A percentile compares a stretch with the other conserved stretches of the same genome.
phyloP scores from a whole-genome alignment of 176 grass and related monocot genomes.

The Cenchrus purpureus region DNA sequence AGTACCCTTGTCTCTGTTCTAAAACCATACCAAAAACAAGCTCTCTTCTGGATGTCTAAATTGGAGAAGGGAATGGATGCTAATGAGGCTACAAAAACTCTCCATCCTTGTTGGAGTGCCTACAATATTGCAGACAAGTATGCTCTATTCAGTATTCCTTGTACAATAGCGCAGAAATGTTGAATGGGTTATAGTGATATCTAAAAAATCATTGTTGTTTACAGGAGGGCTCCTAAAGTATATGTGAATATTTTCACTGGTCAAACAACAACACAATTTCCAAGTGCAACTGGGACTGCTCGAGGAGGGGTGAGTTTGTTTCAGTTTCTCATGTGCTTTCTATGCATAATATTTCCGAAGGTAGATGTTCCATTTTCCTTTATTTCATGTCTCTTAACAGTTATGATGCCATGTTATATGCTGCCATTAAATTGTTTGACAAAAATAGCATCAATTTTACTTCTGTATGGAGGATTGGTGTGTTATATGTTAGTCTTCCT shows the following conservation, averaged over 20 bases:
- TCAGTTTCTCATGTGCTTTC: constrained; percentile 27
- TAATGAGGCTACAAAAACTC: constrained; percentile 57
- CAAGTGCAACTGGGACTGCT: constrained; percentile 59
- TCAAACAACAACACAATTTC: constrained; percentile 76
- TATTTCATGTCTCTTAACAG: not conserved
- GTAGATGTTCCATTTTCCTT: not conserved
- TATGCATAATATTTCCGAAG: constrained; percentile 14
- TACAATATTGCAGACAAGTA: constrained; percentile 83
- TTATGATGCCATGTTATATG: constrained; percentile 12
- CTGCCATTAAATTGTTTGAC: not conserved
- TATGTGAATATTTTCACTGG: constrained; percentile 91
- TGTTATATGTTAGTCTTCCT: constrained; percentile 1
- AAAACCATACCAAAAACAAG: constrained; percentile 90
- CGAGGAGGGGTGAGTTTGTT: constrained; percentile 81
- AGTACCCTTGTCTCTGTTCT: constrained; percentile 68
- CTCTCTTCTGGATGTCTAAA: constrained; percentile 91
- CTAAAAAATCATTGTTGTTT: constrained; percentile 3
- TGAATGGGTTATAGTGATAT: not conserved
- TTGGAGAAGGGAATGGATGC: constrained; percentile 70
- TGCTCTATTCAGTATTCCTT: constrained; percentile 24
- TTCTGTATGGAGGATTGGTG: not conserved
- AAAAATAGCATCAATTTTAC: not conserved
- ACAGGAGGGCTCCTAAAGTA: constrained; percentile 73
- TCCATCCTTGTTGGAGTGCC: constrained; percentile 85
- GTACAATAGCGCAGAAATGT: not conserved